Conservation (phyloP, 371 early-diverging fungal genomes). For the Mucor velutinosus region DNA sequence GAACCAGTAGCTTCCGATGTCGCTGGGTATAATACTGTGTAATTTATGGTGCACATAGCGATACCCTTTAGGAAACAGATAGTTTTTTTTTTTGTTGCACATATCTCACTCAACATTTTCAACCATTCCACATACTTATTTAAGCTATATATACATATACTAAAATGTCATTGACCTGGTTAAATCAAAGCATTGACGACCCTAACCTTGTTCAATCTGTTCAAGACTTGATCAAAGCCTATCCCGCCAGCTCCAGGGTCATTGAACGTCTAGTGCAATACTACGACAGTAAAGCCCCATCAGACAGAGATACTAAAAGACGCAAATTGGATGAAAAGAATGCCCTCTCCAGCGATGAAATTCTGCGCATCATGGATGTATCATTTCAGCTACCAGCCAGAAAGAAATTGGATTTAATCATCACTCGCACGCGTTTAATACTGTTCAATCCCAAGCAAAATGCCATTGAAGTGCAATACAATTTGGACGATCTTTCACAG, state of each 20-base stretch:
- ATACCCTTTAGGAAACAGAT: too few species aligned
- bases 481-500: constrained; percentile 23
- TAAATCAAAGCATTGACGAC: constrained; percentile 37
- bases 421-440: constrained; percentile 28
- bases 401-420: constrained; percentile 35
- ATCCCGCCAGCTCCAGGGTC: constrained; percentile 34
- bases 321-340: constrained; percentile 23
- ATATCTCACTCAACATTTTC: neutral
- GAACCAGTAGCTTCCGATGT: too few species aligned
- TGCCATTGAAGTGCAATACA: constrained; percentile 23
- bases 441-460: constrained; percentile 29
- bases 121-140: constrained; percentile 1
- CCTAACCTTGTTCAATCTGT: constrained; percentile 30
- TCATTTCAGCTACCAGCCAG: constrained; percentile 43
- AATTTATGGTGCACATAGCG: too few species aligned
- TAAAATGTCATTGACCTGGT: constrained; percentile 12
- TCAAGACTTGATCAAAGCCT: constrained; percentile 24
- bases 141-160: constrained; percentile 14
- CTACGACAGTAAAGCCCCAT: constrained; percentile 22
- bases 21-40: neutral
- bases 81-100: neutral
- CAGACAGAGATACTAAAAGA: constrained; percentile 33
- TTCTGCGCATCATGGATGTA: constrained; percentile 27
- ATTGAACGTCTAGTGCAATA: constrained; percentile 36
- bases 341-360: constrained; percentile 10